Base-by-base conservation (phyloP, 169 alveolate genomes). In the Neospora caninum region DNA sequence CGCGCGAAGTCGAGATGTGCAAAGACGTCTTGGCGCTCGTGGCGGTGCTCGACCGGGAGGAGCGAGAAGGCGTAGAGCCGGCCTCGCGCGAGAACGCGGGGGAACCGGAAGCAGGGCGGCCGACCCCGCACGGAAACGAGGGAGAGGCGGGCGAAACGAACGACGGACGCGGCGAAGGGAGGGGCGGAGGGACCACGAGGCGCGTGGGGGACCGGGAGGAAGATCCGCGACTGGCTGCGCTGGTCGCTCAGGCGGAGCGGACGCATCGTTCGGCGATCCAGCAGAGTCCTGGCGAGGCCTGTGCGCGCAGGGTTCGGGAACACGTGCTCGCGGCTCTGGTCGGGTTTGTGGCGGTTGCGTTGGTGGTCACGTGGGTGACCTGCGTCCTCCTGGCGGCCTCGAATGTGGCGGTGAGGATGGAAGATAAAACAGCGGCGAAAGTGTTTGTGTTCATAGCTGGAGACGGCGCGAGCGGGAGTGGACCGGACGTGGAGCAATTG, bases 1-100 rank as follows among this genome's bases (percentile, higher is more conserved):
- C 4, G 39, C 54, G 67, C 34, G 64, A 42, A 36, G 36, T 42
- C 43, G 31, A 10, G 20, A 39, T 31, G 20, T 22, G 43, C 38
- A 82, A 36, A 29, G 89, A 82, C 41, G 43, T 82, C 27, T 67
- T 82, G 38, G 89, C 89, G 53, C 89, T 82, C 27, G 67, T 82
- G 34, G 89, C 89, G n/a, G 54, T 82, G 34, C 54, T 41, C 22
- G 41, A 82, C 45, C 84, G 84, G 31, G 49, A 73, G 42, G 84
- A 73, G 9, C 39, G 49, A 41, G 49, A 73, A n/a, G 84, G 31
- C 43, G 9, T 10, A 4, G 84, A 22, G 84, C 41, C 16, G 25
- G 16, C 38, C 41, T 16, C 41, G 84, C 84, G 84, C 43, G 2
- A 0, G 84, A n/a, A 36, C 41, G 43, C 41, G 27, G 31, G 2